phyloP scores from a whole-genome alignment of 306 rosid genomes.

The Parietaria judaica region DNA sequence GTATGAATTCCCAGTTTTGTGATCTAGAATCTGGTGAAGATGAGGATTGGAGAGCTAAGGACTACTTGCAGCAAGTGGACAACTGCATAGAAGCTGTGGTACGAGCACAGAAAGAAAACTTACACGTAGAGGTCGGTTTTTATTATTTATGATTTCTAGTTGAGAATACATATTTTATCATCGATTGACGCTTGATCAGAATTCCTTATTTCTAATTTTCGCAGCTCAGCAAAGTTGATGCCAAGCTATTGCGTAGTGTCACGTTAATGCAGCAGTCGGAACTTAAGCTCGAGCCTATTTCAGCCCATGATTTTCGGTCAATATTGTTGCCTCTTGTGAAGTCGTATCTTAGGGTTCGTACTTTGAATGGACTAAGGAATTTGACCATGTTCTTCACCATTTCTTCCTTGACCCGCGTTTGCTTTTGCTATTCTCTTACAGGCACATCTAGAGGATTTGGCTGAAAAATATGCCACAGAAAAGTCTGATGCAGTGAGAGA shows the following conservation, averaged over 20 bases:
- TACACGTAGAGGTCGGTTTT: slow-evolving; percentile 66
- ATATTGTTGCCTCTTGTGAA: slow-evolving; percentile 81
- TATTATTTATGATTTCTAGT: slow-evolving; percentile 7
- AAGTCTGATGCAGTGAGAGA: slow-evolving; percentile 94
- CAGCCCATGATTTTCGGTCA: slow-evolving; percentile 70
- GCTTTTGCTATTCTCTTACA: slow-evolving; percentile 24
- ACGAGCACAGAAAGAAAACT: slow-evolving; percentile 77
- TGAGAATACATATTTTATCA: slow-evolving; percentile 2
- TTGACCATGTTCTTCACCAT: slow-evolving; percentile 10
- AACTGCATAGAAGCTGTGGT: slow-evolving; percentile 67
- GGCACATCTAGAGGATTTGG: slow-evolving; percentile 84
- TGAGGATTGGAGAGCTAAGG: slow-evolving; percentile 82
- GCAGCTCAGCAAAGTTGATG: slow-evolving; percentile 93
- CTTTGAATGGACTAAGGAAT: slow-evolving; percentile 18
- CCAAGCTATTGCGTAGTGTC: slow-evolving; percentile 58
- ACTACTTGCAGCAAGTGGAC: slow-evolving; percentile 69
- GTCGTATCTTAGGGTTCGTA: slow-evolving; percentile 79
- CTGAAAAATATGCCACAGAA: slow-evolving; percentile 90
- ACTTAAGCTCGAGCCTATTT: slow-evolving; percentile 68
- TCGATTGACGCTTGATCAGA: background rate
- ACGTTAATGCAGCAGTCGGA: slow-evolving; percentile 80
- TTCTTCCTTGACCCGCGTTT: slow-evolving; percentile 12
- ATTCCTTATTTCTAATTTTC: slow-evolving; percentile 10
- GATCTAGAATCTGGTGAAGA: slow-evolving; percentile 86
- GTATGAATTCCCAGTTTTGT: slow-evolving; percentile 60